These are phyloP conservation scores for Rhodotorula sp. DNA, from an alignment of 1,284 basidiomycete genomes.

Conservation along the genomic window DNA sequence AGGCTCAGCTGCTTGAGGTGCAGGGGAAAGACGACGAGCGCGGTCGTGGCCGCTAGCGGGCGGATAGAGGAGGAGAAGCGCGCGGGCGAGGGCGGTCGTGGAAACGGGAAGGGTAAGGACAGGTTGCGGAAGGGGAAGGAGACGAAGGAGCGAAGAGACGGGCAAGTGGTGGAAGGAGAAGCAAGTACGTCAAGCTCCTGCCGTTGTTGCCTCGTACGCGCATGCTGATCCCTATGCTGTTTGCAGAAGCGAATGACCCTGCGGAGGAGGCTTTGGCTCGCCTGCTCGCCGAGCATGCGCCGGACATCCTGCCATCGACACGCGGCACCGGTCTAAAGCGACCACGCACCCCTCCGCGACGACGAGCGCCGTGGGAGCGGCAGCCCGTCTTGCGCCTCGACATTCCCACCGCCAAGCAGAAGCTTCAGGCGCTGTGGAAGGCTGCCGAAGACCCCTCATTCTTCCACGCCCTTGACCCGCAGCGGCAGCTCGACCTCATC, in stretches of 20 bases:
- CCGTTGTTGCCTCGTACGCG: too few species aligned
- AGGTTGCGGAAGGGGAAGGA: not conserved
- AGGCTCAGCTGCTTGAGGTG: slow-evolving; percentile 25
- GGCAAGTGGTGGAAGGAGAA: not conserved
- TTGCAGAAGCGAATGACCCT: too few species aligned
- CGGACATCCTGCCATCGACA: too few species aligned
- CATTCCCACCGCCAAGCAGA: too few species aligned
- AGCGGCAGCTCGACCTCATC: slow-evolving; percentile 20
- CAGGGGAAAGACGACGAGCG: slow-evolving; percentile 9
- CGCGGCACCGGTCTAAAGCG: too few species aligned
- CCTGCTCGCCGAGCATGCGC: too few species aligned
- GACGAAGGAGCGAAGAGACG: not conserved
- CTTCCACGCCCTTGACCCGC: not conserved
- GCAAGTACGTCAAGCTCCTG: too few species aligned
- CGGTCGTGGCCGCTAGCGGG: not conserved
- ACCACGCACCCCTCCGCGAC: not conserved
- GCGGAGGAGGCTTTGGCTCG: too few species aligned
- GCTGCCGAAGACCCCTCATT: not conserved
- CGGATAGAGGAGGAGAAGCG: too few species aligned
- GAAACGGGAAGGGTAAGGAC: not conserved
- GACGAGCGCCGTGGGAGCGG: not conserved
- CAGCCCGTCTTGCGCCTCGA: too few species aligned
- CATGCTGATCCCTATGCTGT: too few species aligned
- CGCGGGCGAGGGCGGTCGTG: not conserved
- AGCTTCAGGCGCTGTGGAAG: not conserved